These are phyloP conservation scores for Dendrobium nobile DNA, from an alignment of 106 monocot genomes.

Conservation along the genomic window DNA sequence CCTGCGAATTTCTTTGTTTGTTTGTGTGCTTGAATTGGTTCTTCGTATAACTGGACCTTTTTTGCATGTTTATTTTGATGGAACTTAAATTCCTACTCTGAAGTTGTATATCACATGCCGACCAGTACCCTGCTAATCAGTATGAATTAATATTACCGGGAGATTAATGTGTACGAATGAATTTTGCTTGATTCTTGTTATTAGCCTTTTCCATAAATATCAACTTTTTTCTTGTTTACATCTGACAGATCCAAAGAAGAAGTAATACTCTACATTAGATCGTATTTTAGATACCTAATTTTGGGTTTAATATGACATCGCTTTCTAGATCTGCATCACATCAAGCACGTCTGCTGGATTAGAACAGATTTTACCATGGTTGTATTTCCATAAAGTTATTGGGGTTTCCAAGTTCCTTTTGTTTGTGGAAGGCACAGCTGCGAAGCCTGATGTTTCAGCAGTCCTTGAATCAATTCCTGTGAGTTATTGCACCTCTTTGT, in stretches of 20 bases:
- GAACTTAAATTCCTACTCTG: not conserved
- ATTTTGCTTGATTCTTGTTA: not conserved
- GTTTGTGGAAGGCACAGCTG: slow-evolving; percentile 83
- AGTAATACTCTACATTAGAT: not conserved
- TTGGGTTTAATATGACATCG: not conserved
- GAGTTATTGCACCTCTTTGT: slow-evolving; percentile 5
- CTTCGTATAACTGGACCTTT: not conserved
- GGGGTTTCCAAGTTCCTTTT: slow-evolving; percentile 66
- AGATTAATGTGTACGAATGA: not conserved
- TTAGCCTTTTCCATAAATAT: not conserved
- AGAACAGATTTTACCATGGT: slow-evolving; percentile 79
- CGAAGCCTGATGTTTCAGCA: slow-evolving; percentile 49
- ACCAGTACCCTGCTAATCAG: not conserved
- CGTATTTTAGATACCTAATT: not conserved
- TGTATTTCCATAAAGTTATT: slow-evolving; percentile 76
- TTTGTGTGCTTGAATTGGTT: not conserved
- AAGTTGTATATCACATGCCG: not conserved
- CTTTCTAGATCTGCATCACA: slow-evolving; percentile 62
- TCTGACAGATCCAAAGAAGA: not conserved
- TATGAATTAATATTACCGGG: not conserved
- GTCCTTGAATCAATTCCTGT: slow-evolving; percentile 84
- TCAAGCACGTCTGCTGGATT: slow-evolving; percentile 73
- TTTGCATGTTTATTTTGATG: not conserved
- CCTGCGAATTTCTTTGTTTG: not conserved
- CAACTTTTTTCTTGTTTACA: not conserved